Conservation (phyloP, 257 asterid species). For the Linaria vulgaris region DNA sequence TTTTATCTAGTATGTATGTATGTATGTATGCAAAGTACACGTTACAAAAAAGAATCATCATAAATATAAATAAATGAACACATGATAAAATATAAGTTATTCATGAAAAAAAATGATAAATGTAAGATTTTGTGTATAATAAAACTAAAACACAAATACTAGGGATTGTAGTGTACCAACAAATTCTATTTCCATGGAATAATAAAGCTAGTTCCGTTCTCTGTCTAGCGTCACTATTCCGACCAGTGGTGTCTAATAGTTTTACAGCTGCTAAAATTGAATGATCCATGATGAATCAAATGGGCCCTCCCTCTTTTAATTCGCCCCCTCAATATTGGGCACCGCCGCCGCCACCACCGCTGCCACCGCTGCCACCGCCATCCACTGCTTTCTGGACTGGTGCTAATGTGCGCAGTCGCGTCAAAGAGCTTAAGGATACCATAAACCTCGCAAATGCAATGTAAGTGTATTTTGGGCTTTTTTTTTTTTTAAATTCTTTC, state of each 20-base stretch:
- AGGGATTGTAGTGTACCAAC: too few species aligned
- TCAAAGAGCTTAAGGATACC: conserved; percentile 41
- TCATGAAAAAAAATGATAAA: too few species aligned
- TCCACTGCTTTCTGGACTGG: conserved; percentile 58
- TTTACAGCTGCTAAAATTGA: conserved; percentile 11
- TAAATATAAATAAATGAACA: too few species aligned
- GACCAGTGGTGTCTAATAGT: not conserved
- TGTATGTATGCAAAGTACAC: too few species aligned
- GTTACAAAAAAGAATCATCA: too few species aligned
- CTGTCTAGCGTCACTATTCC: too few species aligned
- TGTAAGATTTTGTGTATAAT: too few species aligned
- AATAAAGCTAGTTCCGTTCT: too few species aligned
- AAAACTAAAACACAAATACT: too few species aligned
- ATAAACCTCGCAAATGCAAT: conserved; percentile 49
- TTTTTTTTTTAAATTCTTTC: not conserved
- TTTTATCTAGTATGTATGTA: too few species aligned
- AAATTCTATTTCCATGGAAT: too few species aligned
- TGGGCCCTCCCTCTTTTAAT: conserved; percentile 35
- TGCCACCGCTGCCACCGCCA: conserved; percentile 63
- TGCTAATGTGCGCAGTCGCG: conserved; percentile 42
- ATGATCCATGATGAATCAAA: conserved; percentile 46
- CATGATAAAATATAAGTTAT: too few species aligned
- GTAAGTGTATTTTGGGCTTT: conserved; percentile 29
- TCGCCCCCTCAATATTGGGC: conserved; percentile 36
- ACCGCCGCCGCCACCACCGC: conserved; percentile 40